Conservation (phyloP, 2,329 filamentous ascomycete species). For the Akanthomyces dipterigenus region DNA sequence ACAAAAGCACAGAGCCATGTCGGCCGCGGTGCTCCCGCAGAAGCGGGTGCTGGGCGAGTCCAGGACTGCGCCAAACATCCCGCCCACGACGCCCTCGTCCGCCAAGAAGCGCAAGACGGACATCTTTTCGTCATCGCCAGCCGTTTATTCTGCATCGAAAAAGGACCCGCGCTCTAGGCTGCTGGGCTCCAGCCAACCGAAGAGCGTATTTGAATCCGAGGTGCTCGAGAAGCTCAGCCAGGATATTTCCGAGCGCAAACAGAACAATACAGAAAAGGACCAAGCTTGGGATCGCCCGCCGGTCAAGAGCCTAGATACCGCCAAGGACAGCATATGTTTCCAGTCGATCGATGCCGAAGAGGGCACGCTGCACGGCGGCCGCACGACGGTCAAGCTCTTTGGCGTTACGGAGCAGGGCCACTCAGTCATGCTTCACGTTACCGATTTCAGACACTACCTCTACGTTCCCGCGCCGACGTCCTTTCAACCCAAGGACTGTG, state of each 20-base stretch:
- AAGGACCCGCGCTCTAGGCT: constrained; percentile 55
- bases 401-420: constrained; percentile 80
- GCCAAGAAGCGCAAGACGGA: constrained; percentile 84
- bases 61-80: constrained; percentile 55
- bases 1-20: constrained; percentile 30
- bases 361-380: constrained; percentile 70
- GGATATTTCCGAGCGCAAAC: constrained; percentile 78
- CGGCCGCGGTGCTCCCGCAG: constrained; percentile 51
- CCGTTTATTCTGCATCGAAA: constrained; percentile 56
- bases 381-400: constrained; percentile 79
- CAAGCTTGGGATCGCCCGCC: constrained; percentile 75
- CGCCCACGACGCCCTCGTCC: constrained; percentile 46
- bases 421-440: constrained; percentile 91
- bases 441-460: constrained; percentile 91
- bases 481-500: constrained; percentile 73
- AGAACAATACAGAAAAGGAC: constrained; percentile 84
- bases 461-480: constrained; percentile 82
- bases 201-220: constrained; percentile 89
- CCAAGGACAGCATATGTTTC: constrained; percentile 69
- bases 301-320: constrained; percentile 44
- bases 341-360: constrained; percentile 96
- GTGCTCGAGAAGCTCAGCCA: constrained; percentile 94
- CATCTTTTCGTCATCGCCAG: constrained; percentile 46
- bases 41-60: constrained; percentile 69
- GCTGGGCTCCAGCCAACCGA: constrained; percentile 65